Percentiles rank a stretch among this genome's conserved stretches.
phyloP scores from a whole-genome alignment of 2,329 filamentous ascomycete genomes.

The Fusarium setosum region DNA sequence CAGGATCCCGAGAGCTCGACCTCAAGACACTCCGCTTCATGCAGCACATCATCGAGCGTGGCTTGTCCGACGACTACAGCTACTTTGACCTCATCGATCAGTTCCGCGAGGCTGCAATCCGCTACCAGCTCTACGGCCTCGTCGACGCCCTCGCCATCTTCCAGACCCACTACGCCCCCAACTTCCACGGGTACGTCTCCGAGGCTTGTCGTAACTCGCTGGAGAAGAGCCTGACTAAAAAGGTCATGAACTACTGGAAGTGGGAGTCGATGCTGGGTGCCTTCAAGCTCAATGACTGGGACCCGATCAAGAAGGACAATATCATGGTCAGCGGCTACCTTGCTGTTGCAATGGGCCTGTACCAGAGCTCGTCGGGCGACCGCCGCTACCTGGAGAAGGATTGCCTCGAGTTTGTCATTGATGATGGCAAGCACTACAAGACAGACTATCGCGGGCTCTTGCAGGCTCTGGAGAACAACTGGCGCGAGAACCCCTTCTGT shows the following conservation, averaged over 20 bases:
- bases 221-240: not conserved
- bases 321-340: slow-evolving; percentile 2
- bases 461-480: not conserved
- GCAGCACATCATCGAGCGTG: no score
- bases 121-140: slow-evolving; percentile 1
- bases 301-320: not conserved
- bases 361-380: not conserved
- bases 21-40: no score
- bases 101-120: not conserved
- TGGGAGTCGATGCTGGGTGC: not conserved
- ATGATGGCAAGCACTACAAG: not conserved
- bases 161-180: not conserved
- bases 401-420: not conserved
- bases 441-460: not conserved
- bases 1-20: no score
- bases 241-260: not conserved
- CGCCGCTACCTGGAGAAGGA: not conserved
- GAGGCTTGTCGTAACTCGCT: not conserved
- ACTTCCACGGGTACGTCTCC: not conserved
- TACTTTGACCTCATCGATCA: not conserved
- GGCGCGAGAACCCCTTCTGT: not conserved
- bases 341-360: not conserved
- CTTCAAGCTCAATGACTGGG: not conserved
- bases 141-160: not conserved
- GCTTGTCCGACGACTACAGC: not conserved